Base-by-base conservation (phyloP, 73 alveolate genomes). In the Paramecium octaurelia region DNA sequence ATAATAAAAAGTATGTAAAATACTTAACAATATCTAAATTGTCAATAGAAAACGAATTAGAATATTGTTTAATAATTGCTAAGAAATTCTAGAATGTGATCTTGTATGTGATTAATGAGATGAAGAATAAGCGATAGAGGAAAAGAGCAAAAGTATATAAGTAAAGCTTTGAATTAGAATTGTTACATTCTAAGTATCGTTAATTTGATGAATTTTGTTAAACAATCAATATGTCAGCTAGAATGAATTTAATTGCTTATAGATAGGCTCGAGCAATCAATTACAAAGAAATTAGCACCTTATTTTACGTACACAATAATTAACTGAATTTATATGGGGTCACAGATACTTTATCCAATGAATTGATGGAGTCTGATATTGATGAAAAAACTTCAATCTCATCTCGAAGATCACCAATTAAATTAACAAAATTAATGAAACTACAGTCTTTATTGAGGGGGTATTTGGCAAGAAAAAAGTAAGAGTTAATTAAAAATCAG, bases 171-270 rank as follows among this genome's bases (percentile, higher is more conserved):
- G 24, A 11, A 18, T 36, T 31, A 12, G 18, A 20, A 1, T 0
- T 11, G 4, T 2, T 73, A 16, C 6, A 5, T 3, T 35, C 7
- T 4, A 73, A 36, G 21, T 73, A 73, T 73, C 12, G 35, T 8
- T 18, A 2, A 10, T 73, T 73, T 73, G 87, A 73, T 73, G 87
- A 73, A 73, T 73, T 73, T 38, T 35, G 59, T 73, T 73, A 36
- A 38, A 73, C 9, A 35, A 18, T 16, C 1, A 36, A 6, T 36
- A 73, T 73, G 59, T 18, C 87, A 35, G 9, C 20, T 4, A 29
- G 31, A n/a, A 73, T 73, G 54, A 73, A 73, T 35, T 6, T 16
- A 35, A 73, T 73, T 5, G 87, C 68, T 12, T 35, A 73, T 36
- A 36, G 35, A 73, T 36, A 36, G 9, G 40, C 40, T 12, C 4